Evolutionary conservation across 2,329 filamentous ascomycete species (phyloP), one percentile per base, ranked within the genome.

Genomic region (Epichloe amarillans): DNA sequence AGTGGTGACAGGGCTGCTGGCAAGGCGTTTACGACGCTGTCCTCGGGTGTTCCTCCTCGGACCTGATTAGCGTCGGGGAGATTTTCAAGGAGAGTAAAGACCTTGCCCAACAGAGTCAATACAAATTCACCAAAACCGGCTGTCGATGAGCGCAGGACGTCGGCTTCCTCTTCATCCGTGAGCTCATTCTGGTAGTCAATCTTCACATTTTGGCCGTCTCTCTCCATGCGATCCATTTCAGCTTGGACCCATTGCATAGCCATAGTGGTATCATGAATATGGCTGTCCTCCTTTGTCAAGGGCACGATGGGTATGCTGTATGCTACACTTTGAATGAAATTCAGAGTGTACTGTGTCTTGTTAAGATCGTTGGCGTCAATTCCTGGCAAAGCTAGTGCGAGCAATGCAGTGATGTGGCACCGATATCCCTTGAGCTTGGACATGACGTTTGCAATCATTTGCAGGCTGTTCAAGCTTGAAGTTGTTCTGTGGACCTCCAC

Each of bases 281-380:
- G 79, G 45, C 79, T 76, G 50, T 77, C 73, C 44, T 83, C 81
- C 3, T 59, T 65, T 14, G 56, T 61, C 47, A 98, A 71, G 53
- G 94, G 86, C 52, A 86, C 82, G 62, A 98, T 87, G 0, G 93
- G 94, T 49, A 98, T 94, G 61, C 91, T 95, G 71, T 96, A 97
- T 53, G 89, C 91, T 12, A 97, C 88, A 52, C 88, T 86, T 66
- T 97, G 91, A 52, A 98, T 93, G 64, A 96, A 96, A 57, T 90
- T 88, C 52, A 98, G 74, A 0, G 93, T 94, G 66, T 95, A 88
- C 59, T 95, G 79, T 0, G 93, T 97, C 74, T 98, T 98, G 63
- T 93, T 90, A 26, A 98, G 72, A 67, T 98, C 93, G 63, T 98
- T 98, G 56, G 94, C 90, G 68, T 98, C 94, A 52, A 98, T 95